Conservation (phyloP, 371 early-diverging fungal genomes). For the Mucor velutinosus region DNA sequence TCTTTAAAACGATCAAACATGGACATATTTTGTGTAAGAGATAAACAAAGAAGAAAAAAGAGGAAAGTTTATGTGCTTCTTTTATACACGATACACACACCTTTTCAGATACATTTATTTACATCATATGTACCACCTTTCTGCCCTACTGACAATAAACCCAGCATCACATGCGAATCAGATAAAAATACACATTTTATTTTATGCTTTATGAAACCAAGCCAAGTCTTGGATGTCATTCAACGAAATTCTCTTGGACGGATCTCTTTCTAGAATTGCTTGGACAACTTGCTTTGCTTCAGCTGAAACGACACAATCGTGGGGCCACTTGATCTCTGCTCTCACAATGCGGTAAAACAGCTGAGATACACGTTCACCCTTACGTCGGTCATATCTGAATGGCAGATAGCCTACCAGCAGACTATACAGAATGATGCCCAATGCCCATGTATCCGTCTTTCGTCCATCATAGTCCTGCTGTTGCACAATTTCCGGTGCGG, state of each 20-base stretch:
- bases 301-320: constrained; percentile 20
- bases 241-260: constrained; percentile 39
- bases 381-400: constrained; percentile 48
- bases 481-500: constrained; percentile 85
- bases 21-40: constrained; percentile 19
- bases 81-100: constrained; percentile 1
- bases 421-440: constrained; percentile 73
- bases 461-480: constrained; percentile 66
- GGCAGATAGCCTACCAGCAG: constrained; percentile 60
- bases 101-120: not conserved
- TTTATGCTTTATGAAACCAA: constrained; percentile 30
- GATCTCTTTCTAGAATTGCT: constrained; percentile 37
- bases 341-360: constrained; percentile 52
- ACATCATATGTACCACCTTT: not conserved
- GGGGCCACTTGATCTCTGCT: constrained; percentile 50
- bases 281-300: constrained; percentile 46
- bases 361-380: constrained; percentile 46
- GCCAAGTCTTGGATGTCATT: constrained; percentile 35
- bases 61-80: not conserved
- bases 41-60: not conserved
- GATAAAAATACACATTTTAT: not conserved
- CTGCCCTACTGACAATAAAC: not conserved
- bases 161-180: not conserved
- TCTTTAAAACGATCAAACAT: constrained; percentile 28
- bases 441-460: constrained; percentile 71